Conservation (phyloP, 2,329 filamentous ascomycete species). For the Thelonectria blattea region DNA sequence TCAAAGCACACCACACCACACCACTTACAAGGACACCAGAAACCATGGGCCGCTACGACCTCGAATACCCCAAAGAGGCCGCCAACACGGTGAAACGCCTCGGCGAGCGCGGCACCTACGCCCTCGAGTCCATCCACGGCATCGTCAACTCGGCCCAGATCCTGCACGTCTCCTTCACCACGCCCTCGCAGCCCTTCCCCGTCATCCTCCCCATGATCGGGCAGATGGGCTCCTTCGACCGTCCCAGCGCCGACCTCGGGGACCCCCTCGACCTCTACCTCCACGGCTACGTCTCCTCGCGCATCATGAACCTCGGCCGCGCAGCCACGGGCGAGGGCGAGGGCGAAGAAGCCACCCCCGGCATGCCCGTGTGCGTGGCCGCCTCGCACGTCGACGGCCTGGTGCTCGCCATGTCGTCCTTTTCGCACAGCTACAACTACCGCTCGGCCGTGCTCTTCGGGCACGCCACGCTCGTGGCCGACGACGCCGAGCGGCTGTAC, state of each 20-base stretch:
- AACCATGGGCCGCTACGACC: conserved; percentile 46
- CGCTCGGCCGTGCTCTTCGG: conserved; percentile 81
- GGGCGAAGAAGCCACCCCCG: conserved; percentile 41
- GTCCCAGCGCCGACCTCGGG: conserved; percentile 63
- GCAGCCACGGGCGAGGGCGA: conserved; percentile 4
- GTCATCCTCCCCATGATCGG: conserved; percentile 85
- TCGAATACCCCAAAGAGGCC: conserved; percentile 68
- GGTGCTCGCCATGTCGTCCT: conserved; percentile 79
- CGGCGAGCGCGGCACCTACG: conserved; percentile 70
- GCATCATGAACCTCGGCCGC: conserved; percentile 71
- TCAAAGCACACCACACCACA: not conserved
- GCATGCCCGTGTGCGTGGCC: conserved; percentile 74
- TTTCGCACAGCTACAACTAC: conserved; percentile 87
- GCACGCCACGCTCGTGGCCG: conserved; percentile 70
- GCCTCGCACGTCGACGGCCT: conserved; percentile 80
- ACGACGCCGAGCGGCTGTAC: conserved; percentile 73
- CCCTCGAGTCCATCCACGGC: conserved; percentile 72
- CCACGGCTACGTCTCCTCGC: conserved; percentile 82
- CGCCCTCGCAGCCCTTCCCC: conserved; percentile 71
- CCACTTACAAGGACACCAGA: not conserved
- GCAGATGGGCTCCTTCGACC: conserved; percentile 75
- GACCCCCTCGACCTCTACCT: conserved; percentile 79
- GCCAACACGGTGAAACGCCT: conserved; percentile 72
- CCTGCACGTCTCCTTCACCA: conserved; percentile 80
- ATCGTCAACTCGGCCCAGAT: conserved; percentile 78